Evolutionary conservation across 1,139 yeast species (phyloP).

Genomic region (Kazachstania sp.): DNA sequence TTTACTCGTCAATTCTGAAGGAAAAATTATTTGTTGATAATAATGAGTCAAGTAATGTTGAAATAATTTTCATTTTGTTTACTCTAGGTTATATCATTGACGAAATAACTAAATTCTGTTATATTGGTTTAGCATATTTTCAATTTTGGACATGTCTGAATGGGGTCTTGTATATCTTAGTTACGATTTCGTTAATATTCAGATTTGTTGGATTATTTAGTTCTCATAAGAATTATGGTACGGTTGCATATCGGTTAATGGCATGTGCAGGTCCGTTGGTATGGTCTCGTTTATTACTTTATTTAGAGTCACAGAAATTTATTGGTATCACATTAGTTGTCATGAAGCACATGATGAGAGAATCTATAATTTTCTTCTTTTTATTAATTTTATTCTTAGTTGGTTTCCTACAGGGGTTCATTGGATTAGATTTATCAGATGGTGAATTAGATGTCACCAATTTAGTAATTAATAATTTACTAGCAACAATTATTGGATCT

Average conservation of each 20-base stretch:
- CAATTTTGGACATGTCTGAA: constrained; percentile 80
- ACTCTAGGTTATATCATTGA: constrained; percentile 61
- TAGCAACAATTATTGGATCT: constrained; percentile 63
- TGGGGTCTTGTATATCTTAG: constrained; percentile 54
- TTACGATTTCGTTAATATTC: constrained; percentile 46
- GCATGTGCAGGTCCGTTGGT: constrained; percentile 81
- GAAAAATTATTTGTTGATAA: constrained; percentile 32
- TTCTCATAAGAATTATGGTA: constrained; percentile 41
- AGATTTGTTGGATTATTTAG: constrained; percentile 44
- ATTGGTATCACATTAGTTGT: constrained; percentile 88
- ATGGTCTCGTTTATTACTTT: constrained; percentile 73
- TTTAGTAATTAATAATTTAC: constrained; percentile 53
- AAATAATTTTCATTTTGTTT: constrained; percentile 52
- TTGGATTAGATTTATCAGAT: constrained; percentile 82
- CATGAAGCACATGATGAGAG: constrained; percentile 77
- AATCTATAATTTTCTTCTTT: constrained; percentile 71
- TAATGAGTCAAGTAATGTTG: constrained; percentile 39
- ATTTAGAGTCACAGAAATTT: constrained; percentile 69
- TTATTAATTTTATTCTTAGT: constrained; percentile 58
- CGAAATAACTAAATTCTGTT: constrained; percentile 62
- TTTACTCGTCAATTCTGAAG: constrained; percentile 63
- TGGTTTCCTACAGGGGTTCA: constrained; percentile 80
- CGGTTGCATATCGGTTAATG: constrained; percentile 59
- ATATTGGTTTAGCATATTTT: constrained; percentile 62
- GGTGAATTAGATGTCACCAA: constrained; percentile 70